Percentiles rank a stretch among this genome's conserved stretches.
Conservation (phyloP, 495 filamentous ascomycete genomes). For the Podospora bellae-mahoneyi region DNA sequence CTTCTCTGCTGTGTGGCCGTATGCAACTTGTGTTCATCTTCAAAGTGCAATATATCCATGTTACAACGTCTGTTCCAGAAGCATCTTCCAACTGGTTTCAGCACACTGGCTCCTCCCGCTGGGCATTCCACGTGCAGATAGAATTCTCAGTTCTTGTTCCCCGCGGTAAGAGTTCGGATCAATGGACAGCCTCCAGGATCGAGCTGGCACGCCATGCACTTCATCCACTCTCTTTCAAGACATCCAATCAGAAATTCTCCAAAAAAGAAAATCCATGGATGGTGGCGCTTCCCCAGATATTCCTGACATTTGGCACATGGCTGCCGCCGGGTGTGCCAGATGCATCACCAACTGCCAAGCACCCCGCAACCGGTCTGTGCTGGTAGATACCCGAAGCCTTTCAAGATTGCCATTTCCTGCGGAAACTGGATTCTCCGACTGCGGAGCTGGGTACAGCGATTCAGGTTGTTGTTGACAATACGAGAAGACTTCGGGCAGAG, state of each 20-base stretch:
- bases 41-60: background rate
- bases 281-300: background rate
- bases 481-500: background rate
- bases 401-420: background rate
- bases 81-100: background rate
- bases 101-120: background rate
- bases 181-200: background rate
- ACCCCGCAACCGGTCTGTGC: background rate
- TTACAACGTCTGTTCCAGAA: background rate
- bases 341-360: background rate
- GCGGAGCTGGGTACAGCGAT: background rate
- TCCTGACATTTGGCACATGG: background rate
- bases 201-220: background rate
- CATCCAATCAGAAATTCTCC: background rate
- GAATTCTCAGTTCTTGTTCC: background rate
- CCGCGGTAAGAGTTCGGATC: background rate
- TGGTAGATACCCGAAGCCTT: background rate
- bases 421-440: background rate
- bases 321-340: background rate
- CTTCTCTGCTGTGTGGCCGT: background rate
- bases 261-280: background rate
- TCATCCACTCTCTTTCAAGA: background rate
- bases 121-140: background rate
- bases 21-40: background rate
- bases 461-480: background rate